phyloP scores from a whole-genome alignment of 225 moss, liverwort and hornwort species.

The Ulota crispa region DNA sequence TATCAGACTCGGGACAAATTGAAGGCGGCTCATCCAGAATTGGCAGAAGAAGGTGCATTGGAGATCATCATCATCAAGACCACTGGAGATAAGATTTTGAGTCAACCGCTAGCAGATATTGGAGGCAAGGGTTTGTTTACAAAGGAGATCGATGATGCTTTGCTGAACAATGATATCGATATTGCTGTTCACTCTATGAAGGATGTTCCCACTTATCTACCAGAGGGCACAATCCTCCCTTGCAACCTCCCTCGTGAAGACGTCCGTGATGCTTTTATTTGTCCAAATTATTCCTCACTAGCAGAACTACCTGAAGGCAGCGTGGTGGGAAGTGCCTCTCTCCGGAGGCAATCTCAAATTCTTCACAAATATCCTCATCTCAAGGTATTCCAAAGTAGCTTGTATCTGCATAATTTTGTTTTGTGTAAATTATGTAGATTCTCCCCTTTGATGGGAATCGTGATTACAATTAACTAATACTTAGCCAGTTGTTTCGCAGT shows the following conservation, averaged over 20 bases:
- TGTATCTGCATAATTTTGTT: neutral
- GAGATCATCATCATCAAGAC: conserved; percentile 95
- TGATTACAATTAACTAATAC: neutral
- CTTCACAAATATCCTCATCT: conserved; percentile 75
- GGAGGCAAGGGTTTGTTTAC: conserved; percentile 96
- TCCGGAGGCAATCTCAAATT: conserved; percentile 86
- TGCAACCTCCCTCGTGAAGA: conserved; percentile 80
- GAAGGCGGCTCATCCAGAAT: conserved; percentile 81
- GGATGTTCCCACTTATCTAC: conserved; percentile 67
- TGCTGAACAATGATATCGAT: conserved; percentile 74
- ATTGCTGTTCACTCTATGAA: conserved; percentile 98
- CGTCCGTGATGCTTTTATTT: conserved; percentile 93
- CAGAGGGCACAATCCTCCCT: conserved; percentile 55
- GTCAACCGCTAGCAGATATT: conserved; percentile 88
- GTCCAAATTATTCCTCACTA: conserved; percentile 66
- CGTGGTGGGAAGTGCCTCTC: conserved; percentile 89
- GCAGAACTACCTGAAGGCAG: conserved; percentile 88
- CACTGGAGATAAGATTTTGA: conserved; percentile 93
- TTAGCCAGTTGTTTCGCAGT: neutral
- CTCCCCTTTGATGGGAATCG: neutral
- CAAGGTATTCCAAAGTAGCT: conserved; percentile 39
- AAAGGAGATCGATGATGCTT: conserved; percentile 92
- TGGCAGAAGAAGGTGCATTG: conserved; percentile 80
- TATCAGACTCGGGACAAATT: conserved; percentile 90
- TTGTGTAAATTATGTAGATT: neutral